A percentile compares a stretch with the other conserved stretches of the same genome.
phyloP scores from a whole-genome alignment of 2,329 filamentous ascomycete genomes.

The Talaromyces piceae region DNA sequence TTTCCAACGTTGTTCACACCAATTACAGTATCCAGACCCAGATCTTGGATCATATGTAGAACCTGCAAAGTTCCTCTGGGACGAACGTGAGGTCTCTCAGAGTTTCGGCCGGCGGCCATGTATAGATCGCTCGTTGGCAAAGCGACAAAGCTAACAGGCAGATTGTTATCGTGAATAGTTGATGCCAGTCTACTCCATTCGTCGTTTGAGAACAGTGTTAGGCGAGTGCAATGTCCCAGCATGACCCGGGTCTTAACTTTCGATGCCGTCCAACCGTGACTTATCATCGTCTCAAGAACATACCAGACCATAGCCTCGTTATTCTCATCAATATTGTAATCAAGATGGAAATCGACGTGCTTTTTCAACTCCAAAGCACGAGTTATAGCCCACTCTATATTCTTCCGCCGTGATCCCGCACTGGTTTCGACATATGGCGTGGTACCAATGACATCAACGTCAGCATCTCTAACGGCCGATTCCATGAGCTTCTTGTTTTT shows the following conservation, averaged over 20 bases:
- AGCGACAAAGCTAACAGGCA: constrained; percentile 61
- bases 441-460: constrained; percentile 56
- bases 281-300: constrained; percentile 46
- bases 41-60: constrained; percentile 51
- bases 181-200: constrained; percentile 46
- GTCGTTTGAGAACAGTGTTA: constrained; percentile 48
- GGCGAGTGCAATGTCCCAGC: constrained; percentile 61
- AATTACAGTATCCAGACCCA: constrained; percentile 53
- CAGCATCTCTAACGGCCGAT: constrained; percentile 33
- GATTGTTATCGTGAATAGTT: constrained; percentile 38
- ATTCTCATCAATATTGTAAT: constrained; percentile 55
- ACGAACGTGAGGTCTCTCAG: constrained; percentile 11
- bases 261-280: constrained; percentile 41
- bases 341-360: constrained; percentile 64
- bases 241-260: constrained; percentile 45
- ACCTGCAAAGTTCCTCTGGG: constrained; percentile 57
- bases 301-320: constrained; percentile 48
- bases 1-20: constrained; percentile 68
- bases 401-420: constrained; percentile 42
- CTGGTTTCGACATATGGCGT: constrained; percentile 63
- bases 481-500: constrained; percentile 47
- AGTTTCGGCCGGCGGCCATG: constrained; percentile 49
- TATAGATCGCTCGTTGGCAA: constrained; percentile 64
- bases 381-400: constrained; percentile 57
- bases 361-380: constrained; percentile 45